phyloP scores from a whole-genome alignment of 2,329 filamentous ascomycete genomes.

The Fusarium coffeatum region DNA sequence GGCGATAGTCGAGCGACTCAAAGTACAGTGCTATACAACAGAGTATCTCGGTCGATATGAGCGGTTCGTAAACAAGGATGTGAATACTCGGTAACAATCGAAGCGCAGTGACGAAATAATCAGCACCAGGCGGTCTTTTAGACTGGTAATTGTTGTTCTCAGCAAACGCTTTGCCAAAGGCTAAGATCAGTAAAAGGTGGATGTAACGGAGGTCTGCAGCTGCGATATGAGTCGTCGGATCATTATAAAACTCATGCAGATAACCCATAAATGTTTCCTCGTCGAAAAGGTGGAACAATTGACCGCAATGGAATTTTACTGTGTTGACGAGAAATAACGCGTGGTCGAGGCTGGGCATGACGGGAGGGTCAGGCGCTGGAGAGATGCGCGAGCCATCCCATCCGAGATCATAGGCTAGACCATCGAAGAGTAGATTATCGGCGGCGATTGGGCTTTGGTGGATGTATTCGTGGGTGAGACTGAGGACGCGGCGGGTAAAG shows the following conservation, averaged over 20 bases:
- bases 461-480: conserved; percentile 60
- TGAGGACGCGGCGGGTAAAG: conserved; percentile 62
- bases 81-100: conserved; percentile 57
- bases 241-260: conserved; percentile 47
- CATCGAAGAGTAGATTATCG: conserved; percentile 61
- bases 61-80: conserved; percentile 55
- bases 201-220: conserved; percentile 59
- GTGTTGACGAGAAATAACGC: conserved; percentile 65
- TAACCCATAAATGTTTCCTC: conserved; percentile 61
- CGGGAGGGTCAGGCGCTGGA: conserved; percentile 31
- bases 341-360: conserved; percentile 63
- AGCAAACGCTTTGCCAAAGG: conserved; percentile 66
- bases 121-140: conserved; percentile 58
- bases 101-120: conserved; percentile 59
- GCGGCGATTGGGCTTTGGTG: conserved; percentile 57
- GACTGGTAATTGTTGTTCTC: conserved; percentile 51
- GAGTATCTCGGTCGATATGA: conserved; percentile 61
- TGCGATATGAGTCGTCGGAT: conserved; percentile 29
- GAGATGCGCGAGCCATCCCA: conserved; percentile 58
- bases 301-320: conserved; percentile 67
- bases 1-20: conserved; percentile 62
- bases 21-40: conserved; percentile 65
- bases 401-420: conserved; percentile 61
- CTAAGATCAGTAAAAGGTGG: conserved; percentile 64
- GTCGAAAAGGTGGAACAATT: conserved; percentile 66